These are phyloP conservation scores for Casuarina equisetifolia DNA, from an alignment of 306 rosid species.

Conservation along the genomic window DNA sequence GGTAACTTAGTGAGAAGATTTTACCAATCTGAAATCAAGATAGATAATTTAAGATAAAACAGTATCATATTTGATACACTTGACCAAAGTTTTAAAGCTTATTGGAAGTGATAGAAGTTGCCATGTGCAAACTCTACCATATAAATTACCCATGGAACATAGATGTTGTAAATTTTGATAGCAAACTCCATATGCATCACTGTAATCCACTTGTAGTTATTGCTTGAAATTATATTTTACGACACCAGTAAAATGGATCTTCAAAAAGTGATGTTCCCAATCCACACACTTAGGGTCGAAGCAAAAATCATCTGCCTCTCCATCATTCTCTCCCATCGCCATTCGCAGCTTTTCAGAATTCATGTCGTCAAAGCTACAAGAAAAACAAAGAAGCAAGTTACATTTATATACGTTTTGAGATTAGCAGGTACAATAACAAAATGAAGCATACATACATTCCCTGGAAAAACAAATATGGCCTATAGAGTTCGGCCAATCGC, in stretches of 20 bases:
- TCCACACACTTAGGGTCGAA: conserved; percentile 60
- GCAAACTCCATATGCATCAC: too few species aligned
- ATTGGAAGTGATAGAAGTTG: too few species aligned
- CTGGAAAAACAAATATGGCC: conserved; percentile 76
- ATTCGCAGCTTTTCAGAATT: conserved; percentile 56
- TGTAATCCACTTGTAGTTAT: neutral
- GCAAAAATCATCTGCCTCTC: conserved; percentile 53
- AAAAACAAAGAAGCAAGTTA: too few species aligned
- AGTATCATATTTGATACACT: too few species aligned
- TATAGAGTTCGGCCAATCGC: conserved; percentile 73
- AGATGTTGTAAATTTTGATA: too few species aligned
- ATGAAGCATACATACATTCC: conserved; percentile 27
- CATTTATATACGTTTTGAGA: too few species aligned
- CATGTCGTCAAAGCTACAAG: conserved; percentile 65
- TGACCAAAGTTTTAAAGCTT: too few species aligned
- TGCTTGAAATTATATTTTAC: conserved; percentile 62
- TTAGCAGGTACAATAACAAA: neutral
- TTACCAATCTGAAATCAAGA: too few species aligned
- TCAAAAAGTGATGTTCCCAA: conserved; percentile 75
- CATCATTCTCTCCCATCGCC: conserved; percentile 36
- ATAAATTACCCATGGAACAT: too few species aligned
- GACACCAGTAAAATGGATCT: conserved; percentile 54
- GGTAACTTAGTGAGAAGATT: too few species aligned
- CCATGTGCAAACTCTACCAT: too few species aligned
- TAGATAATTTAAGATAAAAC: too few species aligned